Base-by-base conservation (phyloP, 768 basidiomycete species). In the Pleurotus cornucopiae region DNA sequence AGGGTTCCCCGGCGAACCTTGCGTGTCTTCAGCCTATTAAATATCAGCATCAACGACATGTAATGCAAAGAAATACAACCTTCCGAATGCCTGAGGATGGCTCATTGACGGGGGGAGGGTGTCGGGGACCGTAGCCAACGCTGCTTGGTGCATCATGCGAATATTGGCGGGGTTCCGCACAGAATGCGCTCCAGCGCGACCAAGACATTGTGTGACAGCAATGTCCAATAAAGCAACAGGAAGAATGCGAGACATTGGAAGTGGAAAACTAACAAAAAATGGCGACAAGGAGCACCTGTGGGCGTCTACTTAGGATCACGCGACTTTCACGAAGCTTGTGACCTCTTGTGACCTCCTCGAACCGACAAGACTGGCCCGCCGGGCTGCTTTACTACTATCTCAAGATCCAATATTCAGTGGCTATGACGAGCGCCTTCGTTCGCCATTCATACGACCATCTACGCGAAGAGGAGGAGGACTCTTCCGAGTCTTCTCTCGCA, bases 61-160 rank as follows among this genome's bases (percentile, higher is more conserved):
- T 20, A 25, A 16, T 13, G 13, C 25, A 45, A 11, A 23, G 5
- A 55, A 5, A 55, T 46, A 46, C 40, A n/a, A 55, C 54, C 54
- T 55, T 30, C 54, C 38, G 11, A 55, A 45, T 6, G 25, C 54
- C 6, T 25, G 54, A n/a, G 54, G n/a, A 25, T 46, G 41, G 13
- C 34, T n/a, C 20, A 41, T 53, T 23, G 34, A 13, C 6, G 54
- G 54, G 14, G 54, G 54, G 16, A 46, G 54, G 25, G 54, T 18
- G 16, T 30, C 20, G 6, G 37, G 3, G 14, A 26, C 21, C 26
- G 44, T 1, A 46, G 54, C 54, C 25, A 55, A 16, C 5, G 54
- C 54, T 6, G 40, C 54, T 46, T 55, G 54, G 26, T 55, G 54
- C 54, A 55, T 55, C 41, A 46, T 46, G 7, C 54, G 41, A 23